Evolutionary conservation across 305 asterid genomes (phyloP).

Genomic region (Fraxinus platypoda): DNA sequence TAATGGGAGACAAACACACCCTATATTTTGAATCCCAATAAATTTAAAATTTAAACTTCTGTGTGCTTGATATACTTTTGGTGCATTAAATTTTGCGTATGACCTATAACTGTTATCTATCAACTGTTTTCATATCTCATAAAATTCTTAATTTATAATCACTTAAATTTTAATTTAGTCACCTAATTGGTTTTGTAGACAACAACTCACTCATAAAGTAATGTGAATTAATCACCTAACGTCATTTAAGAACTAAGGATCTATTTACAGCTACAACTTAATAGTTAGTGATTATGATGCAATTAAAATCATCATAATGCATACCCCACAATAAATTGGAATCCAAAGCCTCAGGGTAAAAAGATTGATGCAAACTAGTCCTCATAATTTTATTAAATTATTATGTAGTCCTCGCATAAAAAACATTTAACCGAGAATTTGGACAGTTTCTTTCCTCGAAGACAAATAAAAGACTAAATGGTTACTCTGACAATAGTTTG

Average conservation of each 20-base stretch:
- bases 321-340: background rate
- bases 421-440: background rate
- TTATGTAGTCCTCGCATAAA: background rate
- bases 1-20: no score
- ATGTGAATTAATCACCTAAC: background rate
- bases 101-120: background rate
- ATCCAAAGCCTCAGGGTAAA: background rate
- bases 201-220: background rate
- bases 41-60: background rate
- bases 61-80: background rate
- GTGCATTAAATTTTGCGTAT: background rate
- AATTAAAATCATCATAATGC: background rate
- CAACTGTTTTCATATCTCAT: no score
- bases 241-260: background rate
- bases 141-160: background rate
- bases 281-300: background rate
- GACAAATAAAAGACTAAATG: background rate
- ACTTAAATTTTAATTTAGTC: no score
- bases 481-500: background rate
- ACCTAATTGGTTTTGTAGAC: background rate
- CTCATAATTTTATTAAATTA: background rate
- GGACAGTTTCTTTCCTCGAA: background rate
- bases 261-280: background rate
- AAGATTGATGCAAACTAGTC: background rate
- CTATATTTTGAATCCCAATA: background rate